Conservation (phyloP, 352 stramenopile genomes). For the Phytophthora tubulina region DNA sequence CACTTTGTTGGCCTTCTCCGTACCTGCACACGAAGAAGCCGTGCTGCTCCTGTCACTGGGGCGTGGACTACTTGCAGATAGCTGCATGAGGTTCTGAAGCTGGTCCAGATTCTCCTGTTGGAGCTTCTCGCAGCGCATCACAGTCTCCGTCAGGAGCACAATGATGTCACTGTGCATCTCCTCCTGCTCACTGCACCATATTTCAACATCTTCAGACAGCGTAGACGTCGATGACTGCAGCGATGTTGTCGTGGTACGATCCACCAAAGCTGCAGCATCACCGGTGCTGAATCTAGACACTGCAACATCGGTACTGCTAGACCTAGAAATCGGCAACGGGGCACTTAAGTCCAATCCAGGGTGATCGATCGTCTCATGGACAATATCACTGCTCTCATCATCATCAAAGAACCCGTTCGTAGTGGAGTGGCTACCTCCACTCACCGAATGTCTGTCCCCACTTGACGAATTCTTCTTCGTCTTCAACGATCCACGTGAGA, state of each 20-base stretch:
- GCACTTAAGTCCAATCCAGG: conserved; percentile 19
- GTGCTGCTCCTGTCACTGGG: conserved; percentile 35
- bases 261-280: conserved; percentile 11
- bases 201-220: conserved; percentile 80
- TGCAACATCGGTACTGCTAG: not conserved
- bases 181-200: conserved; percentile 84
- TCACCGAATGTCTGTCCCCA: conserved; percentile 29
- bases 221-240: conserved; percentile 65
- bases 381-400: conserved; percentile 38
- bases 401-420: conserved; percentile 29
- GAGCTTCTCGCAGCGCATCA: conserved; percentile 82
- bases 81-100: conserved; percentile 86
- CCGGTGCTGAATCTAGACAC: conserved; percentile 14
- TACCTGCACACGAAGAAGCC: conserved; percentile 31
- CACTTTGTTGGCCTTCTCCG: conserved; percentile 23
- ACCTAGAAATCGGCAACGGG: conserved; percentile 15
- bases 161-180: conserved; percentile 89
- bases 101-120: conserved; percentile 88
- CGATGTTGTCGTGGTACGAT: conserved; percentile 57
- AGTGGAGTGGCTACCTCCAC: conserved; percentile 12
- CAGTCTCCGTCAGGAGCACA: conserved; percentile 83
- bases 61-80: conserved; percentile 47
- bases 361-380: conserved; percentile 34
- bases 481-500: conserved; percentile 16
- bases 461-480: conserved; percentile 9